These are phyloP conservation scores for Aspergillus glaucus DNA, from an alignment of 2,329 filamentous ascomycete species.

Conservation along the genomic window DNA sequence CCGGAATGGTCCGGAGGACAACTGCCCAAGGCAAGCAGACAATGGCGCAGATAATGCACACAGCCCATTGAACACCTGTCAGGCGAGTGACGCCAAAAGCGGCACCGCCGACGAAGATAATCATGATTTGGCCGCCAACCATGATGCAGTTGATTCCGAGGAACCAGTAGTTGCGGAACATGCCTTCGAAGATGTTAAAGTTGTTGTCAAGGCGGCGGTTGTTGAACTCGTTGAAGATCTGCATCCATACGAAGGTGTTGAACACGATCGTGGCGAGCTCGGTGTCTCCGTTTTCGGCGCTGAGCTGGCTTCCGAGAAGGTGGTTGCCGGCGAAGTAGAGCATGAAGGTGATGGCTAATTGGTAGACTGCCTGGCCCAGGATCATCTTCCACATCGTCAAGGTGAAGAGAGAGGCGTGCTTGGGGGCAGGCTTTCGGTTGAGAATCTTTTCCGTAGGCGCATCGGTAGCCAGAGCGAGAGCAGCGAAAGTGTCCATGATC, in stretches of 20 bases:
- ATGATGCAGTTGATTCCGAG: constrained; percentile 78
- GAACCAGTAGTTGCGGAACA: constrained; percentile 83
- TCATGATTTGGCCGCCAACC: constrained; percentile 82
- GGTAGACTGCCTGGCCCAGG: constrained; percentile 82
- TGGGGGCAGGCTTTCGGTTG: constrained; percentile 70
- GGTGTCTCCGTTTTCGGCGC: constrained; percentile 36
- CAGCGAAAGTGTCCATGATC: constrained; percentile 95
- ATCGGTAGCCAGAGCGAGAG: constrained; percentile 81
- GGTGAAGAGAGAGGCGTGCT: constrained; percentile 71
- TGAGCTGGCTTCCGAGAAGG: constrained; percentile 55
- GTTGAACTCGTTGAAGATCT: constrained; percentile 98
- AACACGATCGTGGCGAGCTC: constrained; percentile 79
- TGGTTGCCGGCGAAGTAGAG: constrained; percentile 67
- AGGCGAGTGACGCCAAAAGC: constrained; percentile 72
- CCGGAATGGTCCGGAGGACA: constrained; percentile 74
- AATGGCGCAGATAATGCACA: constrained; percentile 75
- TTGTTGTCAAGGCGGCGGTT: constrained; percentile 90
- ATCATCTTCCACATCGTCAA: constrained; percentile 99
- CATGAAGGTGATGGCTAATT: constrained; percentile 70
- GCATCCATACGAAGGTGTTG: constrained; percentile 99
- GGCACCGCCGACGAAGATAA: constrained; percentile 75
- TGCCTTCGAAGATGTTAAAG: constrained; percentile 91
- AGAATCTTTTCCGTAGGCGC: constrained; percentile 77
- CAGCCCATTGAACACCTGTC: constrained; percentile 73
- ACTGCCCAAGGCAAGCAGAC: constrained; percentile 82